Percentiles rank a stretch among this genome's conserved stretches.
These are phyloP conservation scores for Plasmodium yoelii DNA, from an alignment of 169 alveolate species.

Conservation along the genomic window DNA sequence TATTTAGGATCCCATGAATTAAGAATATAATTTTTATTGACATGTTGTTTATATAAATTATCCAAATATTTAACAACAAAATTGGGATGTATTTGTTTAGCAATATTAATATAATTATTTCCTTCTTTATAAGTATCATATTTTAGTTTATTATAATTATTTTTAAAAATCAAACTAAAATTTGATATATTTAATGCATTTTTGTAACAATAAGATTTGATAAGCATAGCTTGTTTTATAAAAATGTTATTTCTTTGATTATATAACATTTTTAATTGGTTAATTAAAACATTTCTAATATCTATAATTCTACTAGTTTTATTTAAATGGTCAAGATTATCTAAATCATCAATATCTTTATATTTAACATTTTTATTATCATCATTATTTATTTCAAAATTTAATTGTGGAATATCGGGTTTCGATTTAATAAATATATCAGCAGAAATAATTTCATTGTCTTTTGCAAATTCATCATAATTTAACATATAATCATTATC, in stretches of 20 bases:
- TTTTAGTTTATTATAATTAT: conserved; percentile 7
- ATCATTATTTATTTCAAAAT: not conserved
- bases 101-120: not conserved
- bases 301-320: conserved; percentile 14
- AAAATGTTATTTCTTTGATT: conserved; percentile 12
- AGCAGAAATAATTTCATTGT: conserved; percentile 28
- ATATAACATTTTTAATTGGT: conserved; percentile 13
- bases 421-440: conserved; percentile 36
- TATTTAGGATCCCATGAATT: not conserved
- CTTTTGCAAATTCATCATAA: conserved; percentile 38
- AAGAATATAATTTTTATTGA: conserved; percentile 75
- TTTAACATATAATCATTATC: conserved; percentile 9
- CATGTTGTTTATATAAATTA: conserved; percentile 61
- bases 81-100: not conserved
- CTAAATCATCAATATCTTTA: conserved; percentile 14
- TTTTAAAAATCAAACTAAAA: not conserved
- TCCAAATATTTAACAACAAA: conserved; percentile 5
- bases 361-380: not conserved
- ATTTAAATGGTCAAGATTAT: conserved; percentile 2
- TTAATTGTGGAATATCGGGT: not conserved
- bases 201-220: conserved; percentile 26
- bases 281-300: conserved; percentile 32
- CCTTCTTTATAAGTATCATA: conserved; percentile 2
- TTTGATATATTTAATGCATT: conserved; percentile 4
- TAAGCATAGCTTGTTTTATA: conserved; percentile 23